Percentiles rank a stretch among this genome's conserved stretches.
Conservation (phyloP, 2,329 filamentous ascomycete species). For the Exophiala aquamarina region DNA sequence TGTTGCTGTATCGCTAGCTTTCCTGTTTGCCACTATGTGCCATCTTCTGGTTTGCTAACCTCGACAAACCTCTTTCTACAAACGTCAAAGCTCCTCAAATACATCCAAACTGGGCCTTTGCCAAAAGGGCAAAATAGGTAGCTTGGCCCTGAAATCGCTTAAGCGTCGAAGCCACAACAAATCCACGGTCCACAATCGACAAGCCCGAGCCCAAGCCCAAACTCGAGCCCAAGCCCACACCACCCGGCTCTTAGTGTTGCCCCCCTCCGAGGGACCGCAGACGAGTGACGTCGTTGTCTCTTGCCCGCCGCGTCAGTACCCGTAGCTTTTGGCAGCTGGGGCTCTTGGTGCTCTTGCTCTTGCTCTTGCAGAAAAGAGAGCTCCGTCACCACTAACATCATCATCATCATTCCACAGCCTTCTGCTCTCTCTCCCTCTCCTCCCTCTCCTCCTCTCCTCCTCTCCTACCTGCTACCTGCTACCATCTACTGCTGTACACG, state of each 20-base stretch:
- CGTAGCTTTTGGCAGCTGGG: background rate
- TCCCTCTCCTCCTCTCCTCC: constrained; percentile 5
- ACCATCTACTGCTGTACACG: background rate
- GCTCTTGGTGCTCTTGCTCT: background rate
- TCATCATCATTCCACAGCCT: constrained; percentile 16
- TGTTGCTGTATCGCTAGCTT: too few relatives aligned
- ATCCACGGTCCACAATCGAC: too few relatives aligned
- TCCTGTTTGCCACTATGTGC: too few relatives aligned
- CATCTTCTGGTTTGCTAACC: too few relatives aligned
- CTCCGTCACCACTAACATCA: background rate
- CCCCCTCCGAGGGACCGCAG: background rate
- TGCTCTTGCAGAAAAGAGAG: too few relatives aligned
- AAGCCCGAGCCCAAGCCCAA: too few relatives aligned
- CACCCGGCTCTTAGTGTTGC: background rate
- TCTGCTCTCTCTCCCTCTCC: background rate
- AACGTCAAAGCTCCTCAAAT: too few relatives aligned
- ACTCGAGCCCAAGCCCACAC: background rate
- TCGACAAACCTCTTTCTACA: too few relatives aligned
- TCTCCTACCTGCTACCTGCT: background rate
- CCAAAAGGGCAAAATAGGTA: too few relatives aligned
- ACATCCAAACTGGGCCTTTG: too few relatives aligned
- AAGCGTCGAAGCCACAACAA: too few relatives aligned
- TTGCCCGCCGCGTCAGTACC: constrained; percentile 8
- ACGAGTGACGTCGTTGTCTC: constrained; percentile 15
- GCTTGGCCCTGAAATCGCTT: too few relatives aligned